Conservation (phyloP, 2,329 filamentous ascomycete species). For the Acephala macrosclerotiorum region DNA sequence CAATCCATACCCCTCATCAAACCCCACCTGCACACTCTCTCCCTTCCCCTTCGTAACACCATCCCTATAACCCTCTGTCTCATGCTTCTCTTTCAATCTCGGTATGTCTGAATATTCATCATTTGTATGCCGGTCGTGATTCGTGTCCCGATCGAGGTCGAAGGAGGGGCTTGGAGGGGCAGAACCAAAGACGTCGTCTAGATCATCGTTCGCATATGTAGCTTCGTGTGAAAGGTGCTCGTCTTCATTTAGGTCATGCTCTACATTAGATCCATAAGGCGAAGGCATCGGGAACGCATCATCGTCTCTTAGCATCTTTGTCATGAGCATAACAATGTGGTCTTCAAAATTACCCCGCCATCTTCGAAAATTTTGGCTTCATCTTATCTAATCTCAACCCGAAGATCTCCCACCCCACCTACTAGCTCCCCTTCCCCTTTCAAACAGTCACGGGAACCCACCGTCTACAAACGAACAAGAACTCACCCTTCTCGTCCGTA, state of each 20-base stretch:
- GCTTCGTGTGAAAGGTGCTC: neutral
- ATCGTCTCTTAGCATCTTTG: constrained; percentile 33
- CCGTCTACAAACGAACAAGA: neutral
- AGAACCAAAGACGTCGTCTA: constrained; percentile 45
- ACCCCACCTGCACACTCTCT: constrained; percentile 80
- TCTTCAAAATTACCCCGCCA: constrained; percentile 9
- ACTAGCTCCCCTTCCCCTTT: no score
- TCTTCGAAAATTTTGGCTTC: constrained; percentile 5
- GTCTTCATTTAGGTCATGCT: constrained; percentile 1
- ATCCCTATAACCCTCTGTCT: constrained; percentile 88
- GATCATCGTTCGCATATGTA: constrained; percentile 36
- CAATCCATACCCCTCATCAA: constrained; percentile 88
- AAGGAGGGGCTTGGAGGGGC: constrained; percentile 39
- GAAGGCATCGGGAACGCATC: constrained; percentile 21
- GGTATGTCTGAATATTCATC: constrained; percentile 43
- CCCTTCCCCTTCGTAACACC: constrained; percentile 81
- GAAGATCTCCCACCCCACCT: neutral
- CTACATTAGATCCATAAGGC: neutral
- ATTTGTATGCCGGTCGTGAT: neutral
- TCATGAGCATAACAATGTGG: neutral
- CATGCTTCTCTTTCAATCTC: constrained; percentile 43
- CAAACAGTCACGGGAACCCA: neutral
- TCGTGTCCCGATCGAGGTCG: neutral
- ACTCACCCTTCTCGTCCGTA: neutral
- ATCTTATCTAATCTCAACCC: constrained; percentile 5